Conservation (phyloP, 345 rosid species). For the Reutealis trisperma region DNA sequence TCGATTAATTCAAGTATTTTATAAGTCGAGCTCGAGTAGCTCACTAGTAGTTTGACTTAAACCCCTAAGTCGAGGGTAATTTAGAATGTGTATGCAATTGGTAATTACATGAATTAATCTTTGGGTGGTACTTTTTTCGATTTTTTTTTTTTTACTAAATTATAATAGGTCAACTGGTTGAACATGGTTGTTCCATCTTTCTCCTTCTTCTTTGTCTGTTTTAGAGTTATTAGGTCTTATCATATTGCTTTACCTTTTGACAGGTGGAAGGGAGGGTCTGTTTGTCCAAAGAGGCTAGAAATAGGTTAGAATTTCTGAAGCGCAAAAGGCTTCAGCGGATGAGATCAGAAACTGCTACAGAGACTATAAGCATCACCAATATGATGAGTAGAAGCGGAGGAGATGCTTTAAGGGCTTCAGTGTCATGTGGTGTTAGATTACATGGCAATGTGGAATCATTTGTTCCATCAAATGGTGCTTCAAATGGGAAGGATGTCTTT, state of each 20-base stretch:
- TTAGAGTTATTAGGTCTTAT: not conserved
- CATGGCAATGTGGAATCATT: slow-evolving; percentile 45
- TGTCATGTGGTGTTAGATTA: slow-evolving; percentile 79
- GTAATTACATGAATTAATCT: not conserved
- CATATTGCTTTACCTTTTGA: slow-evolving; percentile 19
- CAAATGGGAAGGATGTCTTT: slow-evolving; percentile 50
- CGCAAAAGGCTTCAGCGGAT: slow-evolving; percentile 73
- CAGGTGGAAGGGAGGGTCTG: slow-evolving; percentile 96
- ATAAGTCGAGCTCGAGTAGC: no score
- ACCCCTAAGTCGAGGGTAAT: not conserved
- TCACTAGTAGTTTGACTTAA: no score
- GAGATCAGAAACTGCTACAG: slow-evolving; percentile 55
- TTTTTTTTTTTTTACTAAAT: not conserved
- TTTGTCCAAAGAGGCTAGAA: slow-evolving; percentile 65
- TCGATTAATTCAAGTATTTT: no score
- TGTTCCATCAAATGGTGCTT: slow-evolving; percentile 34
- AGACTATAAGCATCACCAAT: slow-evolving; percentile 41
- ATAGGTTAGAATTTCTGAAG: slow-evolving; percentile 78
- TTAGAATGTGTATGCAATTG: not conserved
- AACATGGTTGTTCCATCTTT: not conserved
- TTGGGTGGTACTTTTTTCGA: not conserved
- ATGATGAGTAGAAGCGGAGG: slow-evolving; percentile 82
- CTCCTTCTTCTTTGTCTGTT: not conserved
- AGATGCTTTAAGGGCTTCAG: slow-evolving; percentile 74
- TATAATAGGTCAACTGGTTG: not conserved